Evolutionary conservation across 108 stramenopile species (phyloP), one percentile per base, ranked within the genome.

Genomic region (Skeletonema potamos): DNA sequence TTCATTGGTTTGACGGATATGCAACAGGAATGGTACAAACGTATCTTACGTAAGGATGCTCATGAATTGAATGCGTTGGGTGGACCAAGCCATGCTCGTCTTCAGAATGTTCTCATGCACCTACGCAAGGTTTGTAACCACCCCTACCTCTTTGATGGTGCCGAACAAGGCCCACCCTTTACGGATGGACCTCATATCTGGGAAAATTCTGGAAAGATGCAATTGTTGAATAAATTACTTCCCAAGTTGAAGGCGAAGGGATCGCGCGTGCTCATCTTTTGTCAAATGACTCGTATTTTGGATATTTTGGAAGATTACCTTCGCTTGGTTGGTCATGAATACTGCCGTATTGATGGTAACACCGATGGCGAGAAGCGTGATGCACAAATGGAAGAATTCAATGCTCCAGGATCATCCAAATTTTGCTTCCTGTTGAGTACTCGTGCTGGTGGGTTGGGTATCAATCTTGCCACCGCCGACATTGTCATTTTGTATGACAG

Each of bases 301-400:
- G 96, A 99, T 74, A 90, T 99, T 30, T 63, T 99, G 60, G 97
- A 98, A 81, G 95, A 96, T 82, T 93, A 76, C 54, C 84, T 93
- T 70, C 78, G 87, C 17, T 93, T 96, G 89, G 67, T 93, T 44
- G 82, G 82, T 29, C 92, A 87, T 70, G 61, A 89, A 66, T 99
- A 98, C 73, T 98, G 98, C 76, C 94, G 99, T 8, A 98, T 99
- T 64, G 99, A 99, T 82, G 99, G 99, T 26, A 96, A 94, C 72
- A 99, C 99, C 0, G 75, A 82, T 20, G 92, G 97, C 48, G 98
- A 97, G 27, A 94, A 95, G 29, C 87, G 99, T 28, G 98, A 99
- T 74, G 69, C 77, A 11, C 73, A 83, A 26, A 97, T 99, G 70
- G 94, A 92, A 54, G 78, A 70, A 18, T 99, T 96, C 81, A 99